A percentile compares a stretch with the other conserved stretches of the same genome.
These are phyloP conservation scores for Multifurca ochricompacta DNA, from an alignment of 768 basidiomycete species.

Conservation along the genomic window DNA sequence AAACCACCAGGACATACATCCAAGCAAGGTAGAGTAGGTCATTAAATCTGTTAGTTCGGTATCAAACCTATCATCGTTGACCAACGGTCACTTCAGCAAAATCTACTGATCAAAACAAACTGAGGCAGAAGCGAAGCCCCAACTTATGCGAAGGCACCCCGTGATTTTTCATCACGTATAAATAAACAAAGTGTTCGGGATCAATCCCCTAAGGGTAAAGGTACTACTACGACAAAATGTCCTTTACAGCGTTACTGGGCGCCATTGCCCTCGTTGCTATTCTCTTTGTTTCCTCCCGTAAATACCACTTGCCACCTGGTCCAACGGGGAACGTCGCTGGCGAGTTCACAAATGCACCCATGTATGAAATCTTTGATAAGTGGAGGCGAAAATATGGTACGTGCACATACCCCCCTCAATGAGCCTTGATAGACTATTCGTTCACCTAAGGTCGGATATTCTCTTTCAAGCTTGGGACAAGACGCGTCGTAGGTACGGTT, in stretches of 20 bases:
- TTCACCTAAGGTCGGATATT: conserved; percentile 14
- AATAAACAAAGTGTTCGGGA: neutral
- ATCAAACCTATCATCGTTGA: no score
- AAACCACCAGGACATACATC: no score
- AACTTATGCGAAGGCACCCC: no score
- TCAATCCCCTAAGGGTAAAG: no score
- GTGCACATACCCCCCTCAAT: neutral
- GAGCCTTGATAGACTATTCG: neutral
- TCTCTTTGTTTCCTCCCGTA: neutral
- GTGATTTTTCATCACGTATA: neutral
- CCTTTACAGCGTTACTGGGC: neutral
- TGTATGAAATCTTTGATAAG: neutral
- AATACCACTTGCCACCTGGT: conserved; percentile 8
- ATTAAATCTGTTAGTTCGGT: no score
- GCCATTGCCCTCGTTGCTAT: neutral
- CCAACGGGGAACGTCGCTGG: conserved; percentile 2
- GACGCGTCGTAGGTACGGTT: conserved; percentile 3
- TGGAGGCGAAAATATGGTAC: conserved; percentile 9
- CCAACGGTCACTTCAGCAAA: no score
- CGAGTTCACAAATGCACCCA: neutral
- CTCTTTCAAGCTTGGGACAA: conserved; percentile 8
- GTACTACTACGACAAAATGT: neutral
- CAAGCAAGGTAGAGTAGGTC: no score
- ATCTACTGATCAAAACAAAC: no score
- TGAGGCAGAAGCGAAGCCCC: no score